Conservation (phyloP, 352 stramenopile species). For the Phytophthora vignae region DNA sequence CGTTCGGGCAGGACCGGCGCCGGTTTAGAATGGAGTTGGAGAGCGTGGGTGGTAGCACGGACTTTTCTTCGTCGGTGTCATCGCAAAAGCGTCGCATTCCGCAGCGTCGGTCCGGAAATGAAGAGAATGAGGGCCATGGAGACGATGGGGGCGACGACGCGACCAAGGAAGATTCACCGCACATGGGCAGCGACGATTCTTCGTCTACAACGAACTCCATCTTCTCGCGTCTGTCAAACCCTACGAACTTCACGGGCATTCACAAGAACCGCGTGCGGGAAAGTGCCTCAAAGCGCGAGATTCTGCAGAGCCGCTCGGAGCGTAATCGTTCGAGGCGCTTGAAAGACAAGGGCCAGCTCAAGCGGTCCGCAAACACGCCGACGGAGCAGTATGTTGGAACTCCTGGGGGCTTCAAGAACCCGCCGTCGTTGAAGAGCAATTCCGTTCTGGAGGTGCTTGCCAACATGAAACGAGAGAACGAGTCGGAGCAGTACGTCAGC, state of each 20-base stretch:
- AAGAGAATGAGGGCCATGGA: slow-evolving; percentile 40
- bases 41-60: slow-evolving; percentile 45
- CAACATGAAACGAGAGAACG: slow-evolving; percentile 86
- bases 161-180: slow-evolving; percentile 56
- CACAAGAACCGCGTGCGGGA: slow-evolving; percentile 88
- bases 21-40: slow-evolving; percentile 72
- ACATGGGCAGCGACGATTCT: slow-evolving; percentile 72
- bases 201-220: slow-evolving; percentile 67
- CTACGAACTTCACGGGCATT: slow-evolving; percentile 90
- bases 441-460: slow-evolving; percentile 83
- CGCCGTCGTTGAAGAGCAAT: slow-evolving; percentile 66
- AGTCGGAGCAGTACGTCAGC: slow-evolving; percentile 60
- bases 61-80: slow-evolving; percentile 45
- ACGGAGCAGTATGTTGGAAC: slow-evolving; percentile 58
- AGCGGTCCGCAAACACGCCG: slow-evolving; percentile 56
- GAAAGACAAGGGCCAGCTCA: slow-evolving; percentile 69
- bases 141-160: slow-evolving; percentile 44
- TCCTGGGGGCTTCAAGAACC: slow-evolving; percentile 56
- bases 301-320: slow-evolving; percentile 78
- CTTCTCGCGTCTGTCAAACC: slow-evolving; percentile 87
- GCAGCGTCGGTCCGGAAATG: slow-evolving; percentile 40
- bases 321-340: slow-evolving; percentile 76
- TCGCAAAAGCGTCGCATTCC: slow-evolving; percentile 47
- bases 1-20: slow-evolving; percentile 39
- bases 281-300: slow-evolving; percentile 82